A percentile compares a stretch with the other conserved stretches of the same genome.
phyloP scores from a whole-genome alignment of 2,329 filamentous ascomycete species.

The Fusarium palustre region DNA sequence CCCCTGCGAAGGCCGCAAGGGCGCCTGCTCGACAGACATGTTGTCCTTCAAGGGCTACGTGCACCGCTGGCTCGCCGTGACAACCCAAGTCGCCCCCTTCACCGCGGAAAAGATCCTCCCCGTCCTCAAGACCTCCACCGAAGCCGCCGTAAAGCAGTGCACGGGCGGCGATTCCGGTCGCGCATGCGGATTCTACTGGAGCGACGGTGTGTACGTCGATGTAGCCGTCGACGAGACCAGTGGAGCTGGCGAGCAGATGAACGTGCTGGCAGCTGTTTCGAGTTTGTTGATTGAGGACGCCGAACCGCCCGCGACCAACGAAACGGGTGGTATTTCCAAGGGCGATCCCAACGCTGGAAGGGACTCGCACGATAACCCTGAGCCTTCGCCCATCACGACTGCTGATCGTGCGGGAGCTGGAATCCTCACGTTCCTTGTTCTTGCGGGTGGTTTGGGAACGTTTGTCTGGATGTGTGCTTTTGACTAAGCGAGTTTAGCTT shows the following conservation, averaged over 20 bases:
- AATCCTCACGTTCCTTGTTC: conserved; percentile 60
- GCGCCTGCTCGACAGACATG: conserved; percentile 77
- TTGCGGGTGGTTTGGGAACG: conserved; percentile 56
- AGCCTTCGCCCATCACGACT: conserved; percentile 53
- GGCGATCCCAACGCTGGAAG: conserved; percentile 57
- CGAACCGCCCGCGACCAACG: conserved; percentile 57
- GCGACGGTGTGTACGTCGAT: conserved; percentile 56
- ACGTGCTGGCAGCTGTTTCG: conserved; percentile 66
- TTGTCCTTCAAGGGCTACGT: conserved; percentile 78
- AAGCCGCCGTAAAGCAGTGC: conserved; percentile 71
- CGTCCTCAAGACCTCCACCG: conserved; percentile 67
- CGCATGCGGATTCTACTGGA: conserved; percentile 76
- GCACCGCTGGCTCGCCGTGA: conserved; percentile 72
- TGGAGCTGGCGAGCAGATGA: conserved; percentile 70
- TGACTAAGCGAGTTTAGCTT: conserved; percentile 38
- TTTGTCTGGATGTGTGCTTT: conserved; percentile 65
- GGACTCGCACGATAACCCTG: conserved; percentile 49
- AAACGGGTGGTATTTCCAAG: conserved; percentile 63
- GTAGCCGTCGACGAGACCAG: conserved; percentile 64
- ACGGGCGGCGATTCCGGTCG: conserved; percentile 67
- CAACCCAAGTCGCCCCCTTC: conserved; percentile 71
- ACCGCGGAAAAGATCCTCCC: conserved; percentile 66
- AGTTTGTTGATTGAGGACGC: conserved; percentile 59
- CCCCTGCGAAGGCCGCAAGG: conserved; percentile 69
- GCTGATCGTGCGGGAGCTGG: conserved; percentile 62